Evolutionary conservation across 208 protist genomes (phyloP).

Genomic region (Leishmania braziliensis): DNA sequence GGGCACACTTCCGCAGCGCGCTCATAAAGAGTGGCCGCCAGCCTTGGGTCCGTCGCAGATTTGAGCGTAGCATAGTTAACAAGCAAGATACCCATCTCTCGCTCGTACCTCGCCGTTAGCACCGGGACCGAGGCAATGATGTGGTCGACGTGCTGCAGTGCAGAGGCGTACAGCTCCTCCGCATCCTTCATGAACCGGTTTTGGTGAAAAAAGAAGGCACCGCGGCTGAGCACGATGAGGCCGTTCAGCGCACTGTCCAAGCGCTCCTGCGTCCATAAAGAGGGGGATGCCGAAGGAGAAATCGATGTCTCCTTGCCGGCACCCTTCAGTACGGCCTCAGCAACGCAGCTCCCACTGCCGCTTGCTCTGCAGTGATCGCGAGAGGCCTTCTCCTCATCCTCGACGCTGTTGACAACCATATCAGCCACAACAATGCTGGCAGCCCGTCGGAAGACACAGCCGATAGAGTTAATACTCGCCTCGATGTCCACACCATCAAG

Average conservation of each 20-base stretch:
- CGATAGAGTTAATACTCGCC: constrained; percentile 33
- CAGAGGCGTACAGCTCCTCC: constrained; percentile 71
- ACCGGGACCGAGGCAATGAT: constrained; percentile 23
- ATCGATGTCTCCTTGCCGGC: not conserved
- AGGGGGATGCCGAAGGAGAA: not conserved
- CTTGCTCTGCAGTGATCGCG: not conserved
- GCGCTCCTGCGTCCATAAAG: constrained; percentile 19
- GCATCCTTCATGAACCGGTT: constrained; percentile 59
- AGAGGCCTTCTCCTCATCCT: constrained; percentile 7
- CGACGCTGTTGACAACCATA: constrained; percentile 34
- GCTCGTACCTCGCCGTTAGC: constrained; percentile 34
- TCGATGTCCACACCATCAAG: constrained; percentile 37
- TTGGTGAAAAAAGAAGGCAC: constrained; percentile 83
- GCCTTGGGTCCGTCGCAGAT: constrained; percentile 17
- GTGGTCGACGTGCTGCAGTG: constrained; percentile 46
- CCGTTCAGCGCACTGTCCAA: constrained; percentile 41
- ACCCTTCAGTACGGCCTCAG: not conserved
- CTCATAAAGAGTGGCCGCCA: constrained; percentile 62
- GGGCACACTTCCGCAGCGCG: constrained; percentile 51
- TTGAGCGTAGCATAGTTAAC: constrained; percentile 82
- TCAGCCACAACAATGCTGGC: constrained; percentile 46
- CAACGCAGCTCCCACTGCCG: not conserved
- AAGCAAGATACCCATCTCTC: constrained; percentile 69
- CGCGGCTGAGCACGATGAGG: constrained; percentile 78
- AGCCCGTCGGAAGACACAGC: constrained; percentile 41